Percentiles rank a stretch among this genome's conserved stretches.
Conservation (phyloP, 768 basidiomycete genomes). For the Strobilomyces echinocephalus region DNA sequence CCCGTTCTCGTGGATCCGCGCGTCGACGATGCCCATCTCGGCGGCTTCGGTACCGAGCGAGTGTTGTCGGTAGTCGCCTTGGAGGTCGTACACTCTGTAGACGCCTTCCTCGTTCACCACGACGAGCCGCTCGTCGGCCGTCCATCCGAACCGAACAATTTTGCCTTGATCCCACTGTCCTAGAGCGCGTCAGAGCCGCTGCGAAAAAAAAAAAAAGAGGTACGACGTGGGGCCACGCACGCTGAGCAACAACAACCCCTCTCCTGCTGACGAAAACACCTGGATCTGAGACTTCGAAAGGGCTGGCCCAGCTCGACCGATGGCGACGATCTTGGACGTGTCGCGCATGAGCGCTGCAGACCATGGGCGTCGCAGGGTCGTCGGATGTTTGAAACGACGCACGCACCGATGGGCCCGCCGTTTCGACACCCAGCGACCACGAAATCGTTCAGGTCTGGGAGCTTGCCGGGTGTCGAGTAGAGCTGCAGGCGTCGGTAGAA, state of each 20-base stretch:
- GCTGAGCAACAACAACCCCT: constrained; percentile 61
- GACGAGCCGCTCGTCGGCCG: constrained; percentile 71
- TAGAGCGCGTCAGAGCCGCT: constrained; percentile 12
- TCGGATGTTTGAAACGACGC: not conserved
- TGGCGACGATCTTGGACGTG: constrained; percentile 67
- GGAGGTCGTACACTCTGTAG: constrained; percentile 85
- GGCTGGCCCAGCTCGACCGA: constrained; percentile 53
- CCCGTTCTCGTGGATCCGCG: constrained; percentile 80
- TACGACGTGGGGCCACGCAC: constrained; percentile 44
- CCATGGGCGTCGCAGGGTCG: not conserved
- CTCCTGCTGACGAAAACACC: constrained; percentile 82
- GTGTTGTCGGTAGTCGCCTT: constrained; percentile 80
- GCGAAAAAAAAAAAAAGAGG: no score
- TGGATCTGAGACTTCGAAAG: constrained; percentile 79
- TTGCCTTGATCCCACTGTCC: constrained; percentile 86
- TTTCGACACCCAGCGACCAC: constrained; percentile 75
- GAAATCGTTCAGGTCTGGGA: constrained; percentile 76
- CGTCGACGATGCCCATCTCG: constrained; percentile 81
- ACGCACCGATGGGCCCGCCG: constrained; percentile 84
- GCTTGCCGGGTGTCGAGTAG: constrained; percentile 76
- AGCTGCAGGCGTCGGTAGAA: constrained; percentile 86
- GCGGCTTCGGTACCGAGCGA: constrained; percentile 79
- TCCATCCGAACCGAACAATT: constrained; percentile 82
- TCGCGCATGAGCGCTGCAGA: constrained; percentile 81
- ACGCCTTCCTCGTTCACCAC: constrained; percentile 89